These are phyloP conservation scores for Zanthoxylum bungeanum DNA, from an alignment of 345 rosid genomes.

Conservation along the genomic window DNA sequence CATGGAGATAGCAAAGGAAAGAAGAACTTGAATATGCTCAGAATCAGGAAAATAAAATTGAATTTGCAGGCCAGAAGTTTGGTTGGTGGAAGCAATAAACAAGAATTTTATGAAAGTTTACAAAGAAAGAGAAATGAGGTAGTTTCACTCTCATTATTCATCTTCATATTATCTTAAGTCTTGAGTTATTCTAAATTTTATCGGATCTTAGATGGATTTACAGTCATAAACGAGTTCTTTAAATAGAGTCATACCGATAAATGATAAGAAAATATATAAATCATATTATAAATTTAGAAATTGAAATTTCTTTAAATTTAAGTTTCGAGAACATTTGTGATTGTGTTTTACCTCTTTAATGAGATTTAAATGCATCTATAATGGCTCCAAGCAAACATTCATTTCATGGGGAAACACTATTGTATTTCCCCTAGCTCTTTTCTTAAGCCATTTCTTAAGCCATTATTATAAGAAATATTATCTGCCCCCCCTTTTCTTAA, in stretches of 20 bases:
- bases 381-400: constrained; percentile 48
- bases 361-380: constrained; percentile 26
- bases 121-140: constrained; percentile 23
- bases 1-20: neutral
- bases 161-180: too few species aligned
- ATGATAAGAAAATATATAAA: too few species aligned
- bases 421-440: neutral
- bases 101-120: constrained; percentile 13
- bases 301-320: too few species aligned
- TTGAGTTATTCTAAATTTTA: too few species aligned
- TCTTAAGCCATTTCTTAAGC: constrained; percentile 15
- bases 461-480: neutral
- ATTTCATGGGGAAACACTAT: constrained; percentile 27
- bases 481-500: constrained; percentile 4
- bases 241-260: too few species aligned
- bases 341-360: constrained; percentile 17
- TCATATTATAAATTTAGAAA: too few species aligned
- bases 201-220: too few species aligned
- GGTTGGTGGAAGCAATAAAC: constrained; percentile 47
- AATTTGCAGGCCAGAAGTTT: constrained; percentile 7
- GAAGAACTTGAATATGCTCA: neutral
- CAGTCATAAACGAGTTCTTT: too few species aligned
- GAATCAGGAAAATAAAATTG: neutral
- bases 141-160: constrained; percentile 13
- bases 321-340: too few species aligned